Base-by-base conservation (phyloP, 2,329 filamentous ascomycete species). In the Colletotrichum tanaceti region DNA sequence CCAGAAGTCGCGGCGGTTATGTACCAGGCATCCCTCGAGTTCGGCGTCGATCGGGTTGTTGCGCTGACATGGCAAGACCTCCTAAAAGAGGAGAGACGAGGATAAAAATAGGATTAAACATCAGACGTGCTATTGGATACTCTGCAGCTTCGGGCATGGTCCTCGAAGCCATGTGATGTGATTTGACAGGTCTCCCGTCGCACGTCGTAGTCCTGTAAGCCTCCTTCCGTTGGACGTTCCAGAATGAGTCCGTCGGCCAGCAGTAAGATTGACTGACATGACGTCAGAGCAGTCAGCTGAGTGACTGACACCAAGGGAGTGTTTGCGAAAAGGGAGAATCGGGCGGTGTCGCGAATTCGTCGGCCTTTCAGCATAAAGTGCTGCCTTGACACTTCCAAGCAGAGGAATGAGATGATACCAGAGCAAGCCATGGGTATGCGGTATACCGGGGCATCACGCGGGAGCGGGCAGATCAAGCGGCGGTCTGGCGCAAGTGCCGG, bases 211-310 rank as follows among this genome's bases (percentile, higher is more conserved):
- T 47, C n/a, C 59, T 57, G 58, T 57, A n/a, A 24, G 49, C 44
- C 28, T 63, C 53, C n/a, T 35, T 49, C 35, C 22, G 22, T 60
- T 28, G 4, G 22, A 41, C 55, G 6, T 62, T 43, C 46, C 54
- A 53, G 53, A 64, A 58, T 35, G 47, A 43, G 43, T 39, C 32
- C 32, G 7, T 58, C 16, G 35, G 49, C 53, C 60, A 59, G 65
- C n/a, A 58, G 38, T 22, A 41, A 24, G 4, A 43, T 39, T 52
- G 43, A 11, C 22, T n/a, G 49, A n/a, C 28, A 44, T 68, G 62
- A 66, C 62, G 66, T 68, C 66, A 68, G 62, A 14, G 18, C 18
- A n/a, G 49, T 59, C 54, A 59, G 61, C n/a, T 38, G 54, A 47
- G 54, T 22, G 43, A 59, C 35, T 11, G 41, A 20, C 49, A 60